phyloP scores from a whole-genome alignment of 2,329 filamentous ascomycete species.

The Chaetomium olivaceum region DNA sequence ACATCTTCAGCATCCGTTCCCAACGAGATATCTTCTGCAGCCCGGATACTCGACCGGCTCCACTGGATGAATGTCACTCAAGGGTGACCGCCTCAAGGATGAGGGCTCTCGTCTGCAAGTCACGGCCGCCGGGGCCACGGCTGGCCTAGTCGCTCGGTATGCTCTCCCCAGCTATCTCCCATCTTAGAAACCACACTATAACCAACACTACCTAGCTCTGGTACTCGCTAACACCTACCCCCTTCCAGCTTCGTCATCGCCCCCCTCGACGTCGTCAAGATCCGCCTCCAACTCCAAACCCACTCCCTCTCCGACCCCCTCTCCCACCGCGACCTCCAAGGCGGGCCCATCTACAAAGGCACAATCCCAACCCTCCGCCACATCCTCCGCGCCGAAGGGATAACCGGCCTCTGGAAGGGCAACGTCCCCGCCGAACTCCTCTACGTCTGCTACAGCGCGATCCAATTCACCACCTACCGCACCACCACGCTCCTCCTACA shows the following conservation, averaged over 20 bases:
- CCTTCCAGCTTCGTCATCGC: slow-evolving; percentile 78
- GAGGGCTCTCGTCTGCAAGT: slow-evolving; percentile 61
- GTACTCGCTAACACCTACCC: background rate
- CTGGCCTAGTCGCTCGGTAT: slow-evolving; percentile 86
- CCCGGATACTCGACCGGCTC: background rate
- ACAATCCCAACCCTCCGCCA: slow-evolving; percentile 72
- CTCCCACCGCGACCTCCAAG: slow-evolving; percentile 51
- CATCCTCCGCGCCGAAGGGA: slow-evolving; percentile 78
- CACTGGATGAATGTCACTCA: slow-evolving; percentile 47
- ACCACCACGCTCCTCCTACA: slow-evolving; percentile 68
- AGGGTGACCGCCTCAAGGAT: slow-evolving; percentile 56
- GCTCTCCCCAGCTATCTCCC: slow-evolving; percentile 19
- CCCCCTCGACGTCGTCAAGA: slow-evolving; percentile 96
- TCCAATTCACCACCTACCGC: slow-evolving; percentile 89
- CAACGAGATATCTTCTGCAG: background rate
- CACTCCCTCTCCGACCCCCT: slow-evolving; percentile 78
- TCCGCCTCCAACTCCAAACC: slow-evolving; percentile 90
- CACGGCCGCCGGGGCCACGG: slow-evolving; percentile 58
- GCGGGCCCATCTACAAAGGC: slow-evolving; percentile 66
- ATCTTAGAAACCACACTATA: background rate
- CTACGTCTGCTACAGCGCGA: slow-evolving; percentile 86
- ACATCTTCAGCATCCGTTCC: background rate
- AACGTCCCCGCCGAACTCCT: slow-evolving; percentile 94
- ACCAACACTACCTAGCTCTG: background rate
- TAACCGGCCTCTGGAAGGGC: slow-evolving; percentile 92